A percentile compares a stretch with the other conserved stretches of the same genome.
Evolutionary conservation across 768 basidiomycete genomes (phyloP).

Genomic region (Neoboletus brunneissimus): DNA sequence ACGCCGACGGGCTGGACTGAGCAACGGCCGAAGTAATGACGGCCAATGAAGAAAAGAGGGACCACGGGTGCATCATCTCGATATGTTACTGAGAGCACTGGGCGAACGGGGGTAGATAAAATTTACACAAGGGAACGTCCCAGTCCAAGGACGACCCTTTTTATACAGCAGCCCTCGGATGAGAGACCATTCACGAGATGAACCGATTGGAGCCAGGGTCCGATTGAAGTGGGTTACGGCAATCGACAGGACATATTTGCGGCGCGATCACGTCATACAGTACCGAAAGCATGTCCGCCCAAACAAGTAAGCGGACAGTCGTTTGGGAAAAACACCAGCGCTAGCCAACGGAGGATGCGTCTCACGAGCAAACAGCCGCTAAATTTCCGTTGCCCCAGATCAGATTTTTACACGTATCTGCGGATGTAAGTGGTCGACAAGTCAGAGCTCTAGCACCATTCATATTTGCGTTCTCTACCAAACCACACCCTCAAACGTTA

Average conservation of each 20-base stretch:
- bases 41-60: conserved; percentile 26
- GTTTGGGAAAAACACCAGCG: conserved; percentile 1
- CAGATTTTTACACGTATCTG: no score
- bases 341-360: no score
- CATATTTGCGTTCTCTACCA: no score
- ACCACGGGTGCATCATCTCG: conserved; percentile 28
- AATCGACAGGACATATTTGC: not conserved
- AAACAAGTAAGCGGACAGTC: not conserved
- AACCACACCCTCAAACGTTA: no score
- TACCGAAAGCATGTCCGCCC: not conserved
- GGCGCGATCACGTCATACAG: not conserved
- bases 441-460: no score
- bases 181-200: not conserved
- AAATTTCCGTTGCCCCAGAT: not conserved
- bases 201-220: conserved; percentile 6
- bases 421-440: no score
- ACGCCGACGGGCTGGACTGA: conserved; percentile 17
- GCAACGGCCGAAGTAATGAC: conserved; percentile 21
- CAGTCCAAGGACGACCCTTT: conserved; percentile 7
- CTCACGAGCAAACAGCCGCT: no score
- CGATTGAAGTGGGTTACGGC: conserved; percentile 3
- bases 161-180: conserved; percentile 16
- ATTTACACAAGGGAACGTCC: conserved; percentile 19
- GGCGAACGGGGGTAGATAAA: conserved; percentile 12
- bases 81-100: conserved; percentile 8